Conservation (phyloP, 1,284 basidiomycete species). For the Stygiomarasmius scandens region DNA sequence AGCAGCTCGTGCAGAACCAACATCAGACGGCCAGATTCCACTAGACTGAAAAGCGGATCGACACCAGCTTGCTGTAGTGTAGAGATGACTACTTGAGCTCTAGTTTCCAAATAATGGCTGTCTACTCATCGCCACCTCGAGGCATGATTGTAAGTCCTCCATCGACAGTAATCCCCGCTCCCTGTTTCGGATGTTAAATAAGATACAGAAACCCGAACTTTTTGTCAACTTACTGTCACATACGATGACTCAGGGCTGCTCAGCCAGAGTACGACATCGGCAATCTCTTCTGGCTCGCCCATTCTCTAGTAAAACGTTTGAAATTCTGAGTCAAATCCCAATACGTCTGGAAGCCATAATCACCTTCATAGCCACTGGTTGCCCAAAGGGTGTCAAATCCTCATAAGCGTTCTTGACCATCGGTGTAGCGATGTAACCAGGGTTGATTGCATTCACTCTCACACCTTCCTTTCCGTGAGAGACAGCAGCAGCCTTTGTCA, state of each 20-base stretch:
- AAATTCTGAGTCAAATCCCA: too few species aligned
- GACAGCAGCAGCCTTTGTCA: slow-evolving; percentile 8
- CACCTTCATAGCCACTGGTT: background rate
- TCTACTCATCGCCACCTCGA: background rate
- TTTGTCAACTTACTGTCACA: background rate
- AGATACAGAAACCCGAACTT: background rate
- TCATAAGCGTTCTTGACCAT: background rate
- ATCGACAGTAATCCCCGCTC: background rate
- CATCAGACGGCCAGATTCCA: too few species aligned
- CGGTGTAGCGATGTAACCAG: slow-evolving; percentile 1
- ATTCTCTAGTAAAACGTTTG: background rate
- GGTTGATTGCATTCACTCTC: slow-evolving; percentile 6
- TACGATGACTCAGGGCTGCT: background rate
- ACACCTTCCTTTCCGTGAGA: background rate
- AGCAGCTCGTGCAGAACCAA: too few species aligned
- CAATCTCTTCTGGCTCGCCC: background rate
- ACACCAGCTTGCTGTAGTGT: too few species aligned
- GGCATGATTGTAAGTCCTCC: background rate
- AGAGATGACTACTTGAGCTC: too few species aligned
- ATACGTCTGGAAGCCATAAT: too few species aligned
- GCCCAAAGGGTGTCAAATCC: slow-evolving; percentile 1
- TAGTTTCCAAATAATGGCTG: too few species aligned
- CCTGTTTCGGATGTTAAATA: background rate
- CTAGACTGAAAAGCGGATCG: too few species aligned
- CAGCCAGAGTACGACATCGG: background rate